Base-by-base conservation (phyloP, 2,329 filamentous ascomycete genomes). In the Alternaria gansuensis region DNA sequence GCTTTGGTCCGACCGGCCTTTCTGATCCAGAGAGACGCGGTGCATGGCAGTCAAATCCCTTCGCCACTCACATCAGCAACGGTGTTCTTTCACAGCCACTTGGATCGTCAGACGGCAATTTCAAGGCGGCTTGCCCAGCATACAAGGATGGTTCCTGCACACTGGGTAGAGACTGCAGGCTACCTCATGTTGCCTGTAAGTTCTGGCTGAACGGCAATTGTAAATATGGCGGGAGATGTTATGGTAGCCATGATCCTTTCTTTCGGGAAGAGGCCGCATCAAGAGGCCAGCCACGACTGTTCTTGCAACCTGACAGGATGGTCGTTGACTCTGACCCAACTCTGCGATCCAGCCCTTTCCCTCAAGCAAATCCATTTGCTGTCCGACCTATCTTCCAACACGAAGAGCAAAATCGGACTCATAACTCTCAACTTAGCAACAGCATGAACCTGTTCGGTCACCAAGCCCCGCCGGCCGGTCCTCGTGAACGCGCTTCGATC, bases 231-330 rank as follows among this genome's bases (percentile, higher is more conserved):
- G 33, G 23, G 4, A 34, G 11, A 8, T 59, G 57, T 13, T 21
- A 24, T 11, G 24, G 39, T 14, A 59, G 57, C 17, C 57, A 59
- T 17, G 57, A 59, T 9, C 39, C 57, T 34, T 59, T 51, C 21
- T 59, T 59, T 17, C 24, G 37, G n/a, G n/a, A 17, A 24, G 44
- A 33, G 21, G 13, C 4, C 2, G 13, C 44, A 34, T 46, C 13
- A 3, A n/a, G 21, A 5, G 11, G 11, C n/a, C 29, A 34, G 13
- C 29, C 13, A 17, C 29, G 14, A 24, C 44, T 14, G 17, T 33
- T 21, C n/a, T 5, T 17, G n/a, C 26, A 5, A 7, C 3, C 7
- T 24, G 49, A 31, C 17, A 17, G 17, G 9, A 43, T 44, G 29
- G n/a, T 31, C 17, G 11, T 41, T 6, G 37, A 44, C 6, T 26